These are phyloP conservation scores for Aspergillus carlsbadensis DNA, from an alignment of 495 filamentous ascomycete species.

Conservation along the genomic window DNA sequence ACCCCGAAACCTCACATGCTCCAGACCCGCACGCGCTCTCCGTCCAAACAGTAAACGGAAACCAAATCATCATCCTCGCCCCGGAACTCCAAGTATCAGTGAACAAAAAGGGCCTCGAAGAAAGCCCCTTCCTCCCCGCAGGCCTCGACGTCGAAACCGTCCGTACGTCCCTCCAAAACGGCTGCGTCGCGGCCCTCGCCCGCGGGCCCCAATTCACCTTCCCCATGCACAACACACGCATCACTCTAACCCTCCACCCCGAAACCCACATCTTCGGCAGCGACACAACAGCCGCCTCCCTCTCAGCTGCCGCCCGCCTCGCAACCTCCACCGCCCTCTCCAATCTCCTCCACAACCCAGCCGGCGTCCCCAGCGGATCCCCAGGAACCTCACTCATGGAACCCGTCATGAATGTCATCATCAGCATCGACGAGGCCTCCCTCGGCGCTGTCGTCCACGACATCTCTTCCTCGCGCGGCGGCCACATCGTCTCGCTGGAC, in stretches of 20 bases:
- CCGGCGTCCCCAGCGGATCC: slow-evolving; percentile 30
- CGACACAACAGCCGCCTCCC: slow-evolving; percentile 68
- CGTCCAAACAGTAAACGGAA: slow-evolving; percentile 43
- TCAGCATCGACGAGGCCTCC: slow-evolving; percentile 76
- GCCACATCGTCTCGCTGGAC: slow-evolving; percentile 78
- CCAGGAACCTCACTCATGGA: slow-evolving; percentile 70
- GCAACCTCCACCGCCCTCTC: slow-evolving; percentile 68
- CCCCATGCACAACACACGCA: slow-evolving; percentile 68
- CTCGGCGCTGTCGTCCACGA: slow-evolving; percentile 90
- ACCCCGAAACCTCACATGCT: slow-evolving; percentile 27
- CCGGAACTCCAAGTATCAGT: slow-evolving; percentile 42
- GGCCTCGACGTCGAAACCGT: slow-evolving; percentile 56
- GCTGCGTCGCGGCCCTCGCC: slow-evolving; percentile 78
- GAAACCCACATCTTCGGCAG: slow-evolving; percentile 61
- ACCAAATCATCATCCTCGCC: slow-evolving; percentile 58
- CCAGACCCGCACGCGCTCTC: slow-evolving; percentile 27
- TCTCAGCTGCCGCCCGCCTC: slow-evolving; percentile 73
- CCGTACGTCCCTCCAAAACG: slow-evolving; percentile 68
- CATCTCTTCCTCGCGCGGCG: slow-evolving; percentile 76
- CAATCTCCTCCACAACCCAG: slow-evolving; percentile 31
- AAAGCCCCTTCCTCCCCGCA: slow-evolving; percentile 51
- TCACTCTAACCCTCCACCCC: slow-evolving; percentile 67
- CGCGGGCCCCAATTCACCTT: slow-evolving; percentile 77
- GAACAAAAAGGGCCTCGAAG: slow-evolving; percentile 35
- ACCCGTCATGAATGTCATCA: slow-evolving; percentile 84